Evolutionary conservation across 345 rosid species (phyloP).

Genomic region (Nephelium lappaceum): DNA sequence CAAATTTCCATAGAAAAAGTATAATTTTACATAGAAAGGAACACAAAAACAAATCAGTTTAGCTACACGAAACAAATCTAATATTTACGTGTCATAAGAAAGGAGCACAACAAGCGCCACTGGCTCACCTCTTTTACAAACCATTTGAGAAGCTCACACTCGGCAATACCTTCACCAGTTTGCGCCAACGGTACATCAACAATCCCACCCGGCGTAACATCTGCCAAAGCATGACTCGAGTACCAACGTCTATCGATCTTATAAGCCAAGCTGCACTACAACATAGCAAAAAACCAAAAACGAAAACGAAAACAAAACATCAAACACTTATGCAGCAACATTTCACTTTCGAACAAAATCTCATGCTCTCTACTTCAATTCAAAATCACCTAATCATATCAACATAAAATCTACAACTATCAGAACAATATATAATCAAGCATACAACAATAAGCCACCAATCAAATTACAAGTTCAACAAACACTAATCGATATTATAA

Average conservation of each 20-base stretch:
- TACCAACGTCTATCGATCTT: conserved; percentile 41
- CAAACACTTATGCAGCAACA: background rate
- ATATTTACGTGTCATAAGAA: background rate
- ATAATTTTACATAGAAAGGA: background rate
- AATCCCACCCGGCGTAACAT: conserved; percentile 37
- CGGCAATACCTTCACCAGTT: conserved; percentile 99
- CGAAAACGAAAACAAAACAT: background rate
- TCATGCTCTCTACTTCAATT: background rate
- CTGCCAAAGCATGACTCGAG: conserved; percentile 56
- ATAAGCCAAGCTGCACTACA: conserved; percentile 33
- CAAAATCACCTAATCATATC: background rate
- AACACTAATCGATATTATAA: background rate
- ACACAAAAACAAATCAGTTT: background rate
- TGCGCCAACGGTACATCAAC: conserved; percentile 91
- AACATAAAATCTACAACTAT: background rate
- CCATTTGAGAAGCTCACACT: conserved; percentile 94
- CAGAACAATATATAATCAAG: background rate
- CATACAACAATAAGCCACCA: background rate
- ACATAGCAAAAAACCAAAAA: background rate
- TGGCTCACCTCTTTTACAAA: conserved; percentile 78
- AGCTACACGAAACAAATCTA: background rate
- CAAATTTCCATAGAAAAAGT: background rate
- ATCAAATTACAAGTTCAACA: background rate
- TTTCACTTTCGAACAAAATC: background rate
- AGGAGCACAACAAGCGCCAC: background rate